phyloP scores from a whole-genome alignment of 495 filamentous ascomycete genomes.

The Talaromyces borbonicus region DNA sequence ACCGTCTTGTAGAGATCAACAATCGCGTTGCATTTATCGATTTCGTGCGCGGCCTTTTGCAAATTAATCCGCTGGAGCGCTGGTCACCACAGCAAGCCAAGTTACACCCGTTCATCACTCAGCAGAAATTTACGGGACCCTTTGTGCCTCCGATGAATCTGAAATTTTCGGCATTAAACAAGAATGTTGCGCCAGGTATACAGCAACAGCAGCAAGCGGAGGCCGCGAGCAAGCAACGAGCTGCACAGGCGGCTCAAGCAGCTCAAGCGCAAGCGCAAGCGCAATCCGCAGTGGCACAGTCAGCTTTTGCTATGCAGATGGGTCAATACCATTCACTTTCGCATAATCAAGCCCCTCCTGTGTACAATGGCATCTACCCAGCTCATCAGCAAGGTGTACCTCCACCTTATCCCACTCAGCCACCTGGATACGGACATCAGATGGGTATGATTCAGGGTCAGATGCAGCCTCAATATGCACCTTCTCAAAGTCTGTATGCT shows the following conservation, averaged over 20 bases:
- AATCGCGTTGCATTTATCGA: constrained; percentile 98
- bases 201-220: constrained; percentile 95
- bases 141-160: constrained; percentile 98
- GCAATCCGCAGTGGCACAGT: constrained; percentile 37
- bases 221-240: constrained; percentile 79
- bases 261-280: constrained; percentile 53
- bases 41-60: constrained; percentile 90
- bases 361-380: constrained; percentile 79
- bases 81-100: constrained; percentile 99
- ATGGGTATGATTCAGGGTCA: constrained; percentile 64
- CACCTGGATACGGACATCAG: constrained; percentile 59
- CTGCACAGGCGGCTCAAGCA: constrained; percentile 48
- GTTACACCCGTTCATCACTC: constrained; percentile 96
- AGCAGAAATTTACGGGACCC: constrained; percentile 90
- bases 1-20: constrained; percentile 72
- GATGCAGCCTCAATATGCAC: constrained; percentile 58
- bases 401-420: constrained; percentile 73
- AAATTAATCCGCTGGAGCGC: constrained; percentile 90
- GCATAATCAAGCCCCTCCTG: constrained; percentile 47
- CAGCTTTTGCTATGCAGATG: constrained; percentile 50
- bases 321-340: constrained; percentile 41
- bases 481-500: constrained; percentile 67
- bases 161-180: constrained; percentile 69
- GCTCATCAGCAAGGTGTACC: constrained; percentile 64
- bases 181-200: constrained; percentile 90